Percentiles rank a stretch among this genome's conserved stretches.
These are phyloP conservation scores for Pseudogymnoascus destructans DNA, from an alignment of 2,329 filamentous ascomycete species.

Conservation along the genomic window DNA sequence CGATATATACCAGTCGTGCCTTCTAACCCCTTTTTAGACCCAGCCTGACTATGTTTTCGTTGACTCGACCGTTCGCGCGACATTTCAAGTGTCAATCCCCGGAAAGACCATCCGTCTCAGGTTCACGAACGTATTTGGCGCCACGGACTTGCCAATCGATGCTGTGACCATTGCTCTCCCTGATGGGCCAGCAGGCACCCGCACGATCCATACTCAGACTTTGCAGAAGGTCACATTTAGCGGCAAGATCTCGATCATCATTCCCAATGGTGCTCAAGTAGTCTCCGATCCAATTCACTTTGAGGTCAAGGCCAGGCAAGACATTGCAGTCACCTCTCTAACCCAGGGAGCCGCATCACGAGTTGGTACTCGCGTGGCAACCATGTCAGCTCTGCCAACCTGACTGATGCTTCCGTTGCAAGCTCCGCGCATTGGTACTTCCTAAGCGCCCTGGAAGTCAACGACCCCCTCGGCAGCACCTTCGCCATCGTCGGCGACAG, in stretches of 20 bases:
- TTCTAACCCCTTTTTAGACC: conserved; percentile 31
- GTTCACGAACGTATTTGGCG: conserved; percentile 49
- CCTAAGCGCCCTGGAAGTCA: conserved; percentile 44
- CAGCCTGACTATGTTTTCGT: conserved; percentile 38
- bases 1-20: background rate
- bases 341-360: conserved; percentile 48
- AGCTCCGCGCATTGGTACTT: conserved; percentile 43
- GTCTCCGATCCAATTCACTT: conserved; percentile 47
- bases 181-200: conserved; percentile 37
- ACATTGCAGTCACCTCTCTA: conserved; percentile 40
- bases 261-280: conserved; percentile 40
- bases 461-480: conserved; percentile 30
- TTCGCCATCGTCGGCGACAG: conserved; percentile 51
- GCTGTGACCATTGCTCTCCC: conserved; percentile 43
- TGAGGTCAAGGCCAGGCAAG: conserved; percentile 33
- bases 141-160: conserved; percentile 42
- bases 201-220: conserved; percentile 35
- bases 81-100: conserved; percentile 40
- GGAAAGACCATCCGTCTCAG: conserved; percentile 42
- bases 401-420: conserved; percentile 22
- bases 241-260: conserved; percentile 33
- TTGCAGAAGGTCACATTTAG: conserved; percentile 42
- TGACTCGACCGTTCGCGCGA: conserved; percentile 49
- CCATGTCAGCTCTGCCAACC: conserved; percentile 31
- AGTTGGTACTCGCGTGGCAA: conserved; percentile 42